phyloP scores from a whole-genome alignment of 2,329 filamentous ascomycete species.

The Diaporthe citriasiana region DNA sequence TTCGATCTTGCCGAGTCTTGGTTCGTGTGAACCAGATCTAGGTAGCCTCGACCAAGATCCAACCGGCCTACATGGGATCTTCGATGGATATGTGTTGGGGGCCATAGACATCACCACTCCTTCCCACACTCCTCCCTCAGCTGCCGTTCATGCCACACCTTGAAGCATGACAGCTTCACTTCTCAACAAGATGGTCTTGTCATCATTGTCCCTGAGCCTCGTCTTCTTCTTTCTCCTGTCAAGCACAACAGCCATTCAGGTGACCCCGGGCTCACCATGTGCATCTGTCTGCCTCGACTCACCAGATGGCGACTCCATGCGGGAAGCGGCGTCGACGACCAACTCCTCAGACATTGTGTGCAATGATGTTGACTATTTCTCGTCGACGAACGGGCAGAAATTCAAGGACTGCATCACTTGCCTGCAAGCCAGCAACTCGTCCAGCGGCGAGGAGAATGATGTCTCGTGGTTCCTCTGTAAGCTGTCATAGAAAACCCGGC shows the following conservation, averaged over 20 bases:
- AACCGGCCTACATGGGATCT: slow-evolving; percentile 18
- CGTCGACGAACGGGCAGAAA: slow-evolving; percentile 56
- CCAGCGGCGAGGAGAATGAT: slow-evolving; percentile 57
- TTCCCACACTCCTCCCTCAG: slow-evolving; percentile 4
- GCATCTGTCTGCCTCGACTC: slow-evolving; percentile 62
- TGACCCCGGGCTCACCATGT: slow-evolving; percentile 66
- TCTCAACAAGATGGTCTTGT: slow-evolving; percentile 30
- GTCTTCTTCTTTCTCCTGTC: slow-evolving; percentile 43
- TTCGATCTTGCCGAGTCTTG: slow-evolving; percentile 4
- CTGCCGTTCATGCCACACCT: slow-evolving; percentile 5
- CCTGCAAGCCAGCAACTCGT: slow-evolving; percentile 60
- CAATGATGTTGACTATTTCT: slow-evolving; percentile 56
- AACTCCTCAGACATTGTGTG: slow-evolving; percentile 63
- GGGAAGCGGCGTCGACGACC: slow-evolving; percentile 57
- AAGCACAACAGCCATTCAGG: slow-evolving; percentile 54
- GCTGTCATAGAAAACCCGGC: slow-evolving; percentile 39
- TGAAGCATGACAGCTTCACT: slow-evolving; percentile 30
- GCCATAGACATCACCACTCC: slow-evolving; percentile 4
- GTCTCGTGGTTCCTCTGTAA: slow-evolving; percentile 64
- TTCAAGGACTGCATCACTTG: slow-evolving; percentile 64
- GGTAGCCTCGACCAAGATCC: background rate
- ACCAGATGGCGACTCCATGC: slow-evolving; percentile 50
- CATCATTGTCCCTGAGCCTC: slow-evolving; percentile 8
- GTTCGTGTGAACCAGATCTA: slow-evolving; percentile 6
- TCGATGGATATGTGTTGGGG: slow-evolving; percentile 15